These are phyloP conservation scores for Cyclotella choctawhatcheeana DNA, from an alignment of 108 stramenopile species.

Conservation along the genomic window DNA sequence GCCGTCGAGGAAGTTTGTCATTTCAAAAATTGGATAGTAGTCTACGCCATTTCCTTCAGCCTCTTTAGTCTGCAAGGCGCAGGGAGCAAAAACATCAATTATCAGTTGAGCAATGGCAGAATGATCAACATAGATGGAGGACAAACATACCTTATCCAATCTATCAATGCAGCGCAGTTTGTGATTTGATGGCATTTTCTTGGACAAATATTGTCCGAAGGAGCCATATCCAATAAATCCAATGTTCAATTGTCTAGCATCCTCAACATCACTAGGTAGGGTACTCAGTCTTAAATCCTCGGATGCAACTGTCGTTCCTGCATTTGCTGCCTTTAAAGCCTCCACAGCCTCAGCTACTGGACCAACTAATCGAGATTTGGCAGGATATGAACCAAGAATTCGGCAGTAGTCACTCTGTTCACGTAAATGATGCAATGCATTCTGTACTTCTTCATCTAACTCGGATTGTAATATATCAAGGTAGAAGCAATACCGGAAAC, in stretches of 20 bases:
- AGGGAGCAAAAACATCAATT: not conserved
- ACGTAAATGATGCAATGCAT: conserved; percentile 82
- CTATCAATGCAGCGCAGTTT: conserved; percentile 77
- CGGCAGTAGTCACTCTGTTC: conserved; percentile 90
- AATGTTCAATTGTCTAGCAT: conserved; percentile 51
- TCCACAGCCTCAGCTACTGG: conserved; percentile 79
- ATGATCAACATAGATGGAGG: not conserved
- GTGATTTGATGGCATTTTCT: conserved; percentile 66
- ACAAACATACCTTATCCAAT: conserved; percentile 48
- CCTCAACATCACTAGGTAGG: conserved; percentile 67
- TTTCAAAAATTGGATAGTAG: conserved; percentile 77
- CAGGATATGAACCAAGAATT: conserved; percentile 87
- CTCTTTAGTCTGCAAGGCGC: conserved; percentile 58
- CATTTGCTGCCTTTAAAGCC: conserved; percentile 61
- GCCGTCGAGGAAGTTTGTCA: conserved; percentile 62
- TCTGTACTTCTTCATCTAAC: conserved; percentile 75
- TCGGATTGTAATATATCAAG: conserved; percentile 84
- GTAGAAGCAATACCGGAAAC: conserved; percentile 93
- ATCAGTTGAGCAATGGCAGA: not conserved
- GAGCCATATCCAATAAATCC: conserved; percentile 57
- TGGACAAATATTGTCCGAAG: conserved; percentile 60
- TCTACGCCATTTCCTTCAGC: conserved; percentile 74
- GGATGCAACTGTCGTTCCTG: conserved; percentile 37
- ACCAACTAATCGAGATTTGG: conserved; percentile 82
- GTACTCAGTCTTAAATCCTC: conserved; percentile 35